Evolutionary conservation across 768 basidiomycete genomes (phyloP).

Genomic region (Boletus bicolor): DNA sequence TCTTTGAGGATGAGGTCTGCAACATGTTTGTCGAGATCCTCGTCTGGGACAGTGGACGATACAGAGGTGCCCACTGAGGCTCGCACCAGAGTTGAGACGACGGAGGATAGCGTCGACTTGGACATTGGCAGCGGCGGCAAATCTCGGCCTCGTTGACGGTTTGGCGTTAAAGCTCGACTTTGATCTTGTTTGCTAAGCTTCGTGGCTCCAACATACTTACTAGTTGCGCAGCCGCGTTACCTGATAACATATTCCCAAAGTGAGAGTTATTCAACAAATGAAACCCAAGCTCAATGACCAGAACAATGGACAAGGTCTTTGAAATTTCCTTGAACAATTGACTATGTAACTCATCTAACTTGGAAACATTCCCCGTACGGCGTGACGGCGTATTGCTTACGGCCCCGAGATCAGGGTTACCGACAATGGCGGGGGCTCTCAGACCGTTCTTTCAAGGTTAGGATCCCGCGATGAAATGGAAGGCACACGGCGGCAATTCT

Average conservation of each 20-base stretch:
- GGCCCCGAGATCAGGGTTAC: not conserved
- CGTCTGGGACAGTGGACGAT: slow-evolving; percentile 59
- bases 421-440: slow-evolving; percentile 1
- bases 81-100: slow-evolving; percentile 76
- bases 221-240: too few species aligned
- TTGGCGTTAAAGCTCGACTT: slow-evolving; percentile 8
- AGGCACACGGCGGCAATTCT: slow-evolving; percentile 6
- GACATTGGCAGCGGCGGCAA: slow-evolving; percentile 30
- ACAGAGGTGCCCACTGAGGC: slow-evolving; percentile 73
- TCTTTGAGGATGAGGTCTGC: slow-evolving; percentile 90
- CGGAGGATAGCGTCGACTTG: slow-evolving; percentile 69
- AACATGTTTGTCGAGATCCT: slow-evolving; percentile 88
- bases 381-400: not conserved
- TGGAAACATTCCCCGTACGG: not conserved
- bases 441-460: slow-evolving; percentile 13
- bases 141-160: slow-evolving; percentile 1
- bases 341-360: not conserved
- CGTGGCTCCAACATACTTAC: not conserved
- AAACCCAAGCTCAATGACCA: not conserved
- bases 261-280: not conserved
- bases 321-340: not conserved
- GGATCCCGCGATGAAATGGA: slow-evolving; percentile 17
- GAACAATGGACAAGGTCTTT: not conserved
- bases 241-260: not conserved
- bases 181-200: slow-evolving; percentile 22